A percentile compares a stretch with the other conserved stretches of the same genome.
Evolutionary conservation across 129 eudicot genomes (phyloP).

Genomic region (Helichrysum umbraculigerum): DNA sequence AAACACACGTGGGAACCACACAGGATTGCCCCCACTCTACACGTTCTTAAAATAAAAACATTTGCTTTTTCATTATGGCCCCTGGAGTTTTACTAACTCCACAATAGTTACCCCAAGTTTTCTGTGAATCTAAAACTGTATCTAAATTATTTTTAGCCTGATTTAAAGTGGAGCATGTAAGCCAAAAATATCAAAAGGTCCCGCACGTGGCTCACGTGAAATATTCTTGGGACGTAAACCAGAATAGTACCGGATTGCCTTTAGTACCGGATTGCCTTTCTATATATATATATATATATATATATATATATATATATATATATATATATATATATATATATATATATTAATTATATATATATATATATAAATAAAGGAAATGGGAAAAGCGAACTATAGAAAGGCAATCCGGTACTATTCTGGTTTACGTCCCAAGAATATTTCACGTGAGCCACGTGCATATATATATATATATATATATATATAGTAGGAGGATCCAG

Average conservation of each 20-base stretch:
- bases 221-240: slow-evolving; percentile 8
- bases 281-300: no score
- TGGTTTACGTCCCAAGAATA: slow-evolving; percentile 9
- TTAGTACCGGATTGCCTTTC: not conserved
- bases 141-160: not conserved
- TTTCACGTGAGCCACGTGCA: slow-evolving; percentile 29
- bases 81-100: not conserved
- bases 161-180: not conserved
- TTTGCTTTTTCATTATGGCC: not conserved
- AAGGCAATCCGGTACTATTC: not conserved
- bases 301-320: no score
- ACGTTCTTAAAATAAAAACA: slow-evolving; percentile 9
- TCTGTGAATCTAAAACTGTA: not conserved
- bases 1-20: slow-evolving; percentile 21
- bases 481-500: no score
- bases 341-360: no score
- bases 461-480: no score
- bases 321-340: no score
- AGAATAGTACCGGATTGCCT: not conserved
- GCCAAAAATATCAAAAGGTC: not conserved
- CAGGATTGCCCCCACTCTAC: slow-evolving; percentile 12
- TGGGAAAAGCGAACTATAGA: no score
- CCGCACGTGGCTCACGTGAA: slow-evolving; percentile 28
- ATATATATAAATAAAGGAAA: no score
- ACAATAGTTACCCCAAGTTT: not conserved